A percentile compares a stretch with the other conserved stretches of the same genome.
phyloP scores from a whole-genome alignment of 2,329 filamentous ascomycete species.

The Talaromyces sp. region DNA sequence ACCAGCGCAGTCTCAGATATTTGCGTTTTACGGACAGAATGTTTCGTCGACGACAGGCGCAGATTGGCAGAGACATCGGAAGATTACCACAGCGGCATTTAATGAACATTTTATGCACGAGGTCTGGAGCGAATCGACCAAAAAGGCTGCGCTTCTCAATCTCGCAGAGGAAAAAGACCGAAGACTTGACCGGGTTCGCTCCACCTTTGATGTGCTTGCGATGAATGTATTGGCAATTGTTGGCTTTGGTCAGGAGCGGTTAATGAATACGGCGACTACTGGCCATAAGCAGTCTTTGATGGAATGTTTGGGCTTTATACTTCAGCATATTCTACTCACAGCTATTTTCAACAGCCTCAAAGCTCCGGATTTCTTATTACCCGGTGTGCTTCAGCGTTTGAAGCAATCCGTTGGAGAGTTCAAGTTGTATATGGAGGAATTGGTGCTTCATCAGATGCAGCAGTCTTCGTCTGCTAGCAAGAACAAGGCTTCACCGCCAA shows the following conservation, averaged over 20 bases:
- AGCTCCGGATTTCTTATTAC: not conserved
- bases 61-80: not conserved
- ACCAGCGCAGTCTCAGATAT: not conserved
- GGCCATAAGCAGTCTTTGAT: slow-evolving; percentile 2
- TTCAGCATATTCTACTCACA: not conserved
- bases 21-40: slow-evolving; percentile 2
- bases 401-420: not conserved
- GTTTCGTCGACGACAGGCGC: not conserved
- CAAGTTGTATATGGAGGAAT: not conserved
- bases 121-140: not conserved
- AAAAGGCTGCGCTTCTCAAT: not conserved
- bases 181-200: not conserved
- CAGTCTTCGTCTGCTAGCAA: not conserved
- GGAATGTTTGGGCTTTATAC: not conserved
- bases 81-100: slow-evolving; percentile 2
- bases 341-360: not conserved
- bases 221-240: not conserved
- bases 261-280: not conserved
- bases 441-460: not conserved
- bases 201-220: not conserved
- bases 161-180: not conserved
- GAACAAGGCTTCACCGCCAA: not conserved
- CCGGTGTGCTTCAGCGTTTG: not conserved
- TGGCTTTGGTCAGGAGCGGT: not conserved
- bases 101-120: not conserved